Evolutionary conservation across 495 filamentous ascomycete species (phyloP), one percentile per base, ranked within the genome.

Genomic region (Tuber microsphaerosporum): DNA sequence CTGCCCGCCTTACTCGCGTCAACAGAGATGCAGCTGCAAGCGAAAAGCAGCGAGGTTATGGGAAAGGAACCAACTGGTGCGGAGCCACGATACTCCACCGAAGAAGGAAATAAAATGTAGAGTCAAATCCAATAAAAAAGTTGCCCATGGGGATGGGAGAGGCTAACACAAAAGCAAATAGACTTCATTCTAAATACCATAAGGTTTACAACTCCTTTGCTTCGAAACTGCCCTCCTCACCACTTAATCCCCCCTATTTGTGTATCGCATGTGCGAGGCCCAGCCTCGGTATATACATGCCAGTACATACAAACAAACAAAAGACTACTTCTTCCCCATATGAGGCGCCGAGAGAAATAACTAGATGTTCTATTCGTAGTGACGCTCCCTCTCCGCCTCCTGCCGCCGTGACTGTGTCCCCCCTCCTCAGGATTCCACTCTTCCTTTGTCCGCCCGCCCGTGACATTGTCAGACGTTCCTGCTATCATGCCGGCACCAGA

Each of bases 81-180:
- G 26, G 56, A 65, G 71, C 70, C 76, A 78, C 76, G 76, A 78
- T 78, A 71, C 75, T 78, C 76, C 75, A 70, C 56, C 56, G 6
- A 65, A 31, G 56, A 65, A 56, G 51, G 26, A 65, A 65, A 65
- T 65, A 31, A 31, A 31, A 65, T 16, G 19, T 10, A 14, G 48
- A 61, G 26, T 65, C n/a, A 7, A 31, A 65, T 65, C 10, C 10
- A 65, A 65, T 31, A 14, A 65, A 65, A 65, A 12, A 31, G 9
- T 31, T 31, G n/a, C 56, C 56, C n/a, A 31, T 65, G 12, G 56
- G 56, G n/a, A 3, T 65, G n/a, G n/a, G 31, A 56, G 48, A 65
- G 56, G 26, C 26, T 31, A 31, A 16, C 26, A 65, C 56, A 65
- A 65, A 65, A 65, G 26, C 65, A 77, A 73, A 78, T 71, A 78